phyloP scores from a whole-genome alignment of 2,329 filamentous ascomycete genomes.

The Penicillium sp. region DNA sequence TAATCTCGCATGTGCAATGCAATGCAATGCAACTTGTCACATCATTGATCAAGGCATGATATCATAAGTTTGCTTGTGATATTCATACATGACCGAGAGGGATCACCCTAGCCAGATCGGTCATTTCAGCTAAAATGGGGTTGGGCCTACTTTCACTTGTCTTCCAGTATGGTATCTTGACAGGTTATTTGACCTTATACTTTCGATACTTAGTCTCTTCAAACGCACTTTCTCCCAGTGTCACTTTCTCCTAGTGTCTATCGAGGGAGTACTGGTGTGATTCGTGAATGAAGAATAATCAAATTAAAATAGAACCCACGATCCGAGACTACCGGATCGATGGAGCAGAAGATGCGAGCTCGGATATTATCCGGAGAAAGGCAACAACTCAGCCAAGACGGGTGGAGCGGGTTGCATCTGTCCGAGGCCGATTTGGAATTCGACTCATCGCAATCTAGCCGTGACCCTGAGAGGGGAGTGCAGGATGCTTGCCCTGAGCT shows the following conservation, averaged over 20 bases:
- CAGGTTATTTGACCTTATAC: background rate
- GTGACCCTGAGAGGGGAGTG: background rate
- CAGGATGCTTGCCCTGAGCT: too few species aligned
- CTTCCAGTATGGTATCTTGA: background rate
- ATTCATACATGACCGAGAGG: background rate
- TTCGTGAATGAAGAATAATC: too few species aligned
- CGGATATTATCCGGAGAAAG: background rate
- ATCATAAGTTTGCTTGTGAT: background rate
- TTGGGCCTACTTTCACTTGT: background rate
- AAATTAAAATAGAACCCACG: background rate
- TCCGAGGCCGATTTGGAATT: slow-evolving; percentile 8
- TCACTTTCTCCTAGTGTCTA: background rate
- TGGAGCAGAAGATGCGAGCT: background rate
- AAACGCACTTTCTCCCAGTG: background rate
- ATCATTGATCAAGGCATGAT: too few species aligned
- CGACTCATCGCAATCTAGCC: slow-evolving; percentile 8
- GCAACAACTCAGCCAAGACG: background rate
- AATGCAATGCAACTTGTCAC: slow-evolving; percentile 2
- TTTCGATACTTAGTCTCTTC: background rate
- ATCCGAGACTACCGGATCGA: background rate
- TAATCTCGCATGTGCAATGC: slow-evolving; percentile 1
- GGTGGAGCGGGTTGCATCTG: background rate
- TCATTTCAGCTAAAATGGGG: background rate
- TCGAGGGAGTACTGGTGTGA: background rate
- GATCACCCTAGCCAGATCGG: background rate